Evolutionary conservation across 2,329 filamentous ascomycete genomes (phyloP).

Genomic region (Colletotrichum ledebouriae): DNA sequence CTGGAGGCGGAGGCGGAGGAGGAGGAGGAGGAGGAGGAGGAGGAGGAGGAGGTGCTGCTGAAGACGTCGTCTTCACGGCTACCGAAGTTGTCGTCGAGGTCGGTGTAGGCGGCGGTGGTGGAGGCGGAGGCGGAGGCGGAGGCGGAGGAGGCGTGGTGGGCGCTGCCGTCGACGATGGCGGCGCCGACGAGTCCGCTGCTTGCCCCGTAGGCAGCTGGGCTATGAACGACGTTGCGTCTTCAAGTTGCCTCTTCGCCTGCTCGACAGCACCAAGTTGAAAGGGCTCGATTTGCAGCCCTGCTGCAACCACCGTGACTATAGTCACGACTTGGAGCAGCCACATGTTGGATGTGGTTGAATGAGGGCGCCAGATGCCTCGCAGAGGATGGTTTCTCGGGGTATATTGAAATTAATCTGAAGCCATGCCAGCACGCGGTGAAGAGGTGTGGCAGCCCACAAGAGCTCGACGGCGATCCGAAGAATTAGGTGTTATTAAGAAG

Average conservation of each 20-base stretch:
- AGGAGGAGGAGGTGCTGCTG: background rate
- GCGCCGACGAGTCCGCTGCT: constrained; percentile 10
- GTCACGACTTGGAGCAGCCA: constrained; percentile 25
- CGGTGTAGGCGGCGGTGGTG: constrained; percentile 14
- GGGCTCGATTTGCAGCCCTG: constrained; percentile 30
- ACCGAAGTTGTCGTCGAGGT: constrained; percentile 16
- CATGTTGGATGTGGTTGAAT: constrained; percentile 31
- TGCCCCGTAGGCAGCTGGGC: constrained; percentile 28
- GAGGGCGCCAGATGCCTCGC: constrained; percentile 18
- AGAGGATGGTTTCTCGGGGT: constrained; percentile 1
- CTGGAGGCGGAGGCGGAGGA: background rate
- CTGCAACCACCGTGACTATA: constrained; percentile 29
- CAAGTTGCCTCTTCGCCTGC: constrained; percentile 1
- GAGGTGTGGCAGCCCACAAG: background rate
- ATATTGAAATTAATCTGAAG: constrained; percentile 21
- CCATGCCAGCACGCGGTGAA: constrained; percentile 37
- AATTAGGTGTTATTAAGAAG: constrained; percentile 13
- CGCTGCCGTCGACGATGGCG: constrained; percentile 6
- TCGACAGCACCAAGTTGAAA: background rate
- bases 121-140: constrained; percentile 11
- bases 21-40: background rate
- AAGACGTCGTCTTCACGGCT: background rate
- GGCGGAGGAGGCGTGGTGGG: background rate
- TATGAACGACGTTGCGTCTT: constrained; percentile 35
- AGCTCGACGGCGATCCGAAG: constrained; percentile 8